phyloP scores from a whole-genome alignment of 2,329 filamentous ascomycete genomes.

The Talaromyces sp. region DNA sequence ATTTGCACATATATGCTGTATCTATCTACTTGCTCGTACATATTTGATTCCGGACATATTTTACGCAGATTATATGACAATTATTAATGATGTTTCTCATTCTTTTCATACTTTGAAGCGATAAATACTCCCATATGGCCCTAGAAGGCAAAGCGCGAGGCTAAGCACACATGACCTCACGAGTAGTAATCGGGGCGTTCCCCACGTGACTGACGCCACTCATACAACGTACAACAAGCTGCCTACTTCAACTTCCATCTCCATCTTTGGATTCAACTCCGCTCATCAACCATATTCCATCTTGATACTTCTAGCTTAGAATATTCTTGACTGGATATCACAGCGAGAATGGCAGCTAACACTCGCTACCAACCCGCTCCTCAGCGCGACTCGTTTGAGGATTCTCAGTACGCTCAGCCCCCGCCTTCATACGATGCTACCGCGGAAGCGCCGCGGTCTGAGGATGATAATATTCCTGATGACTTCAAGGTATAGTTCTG shows the following conservation, averaged over 20 bases:
- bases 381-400: conserved; percentile 81
- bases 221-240: not conserved
- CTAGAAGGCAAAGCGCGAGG: not conserved
- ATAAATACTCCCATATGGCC: not conserved
- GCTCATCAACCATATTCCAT: not conserved
- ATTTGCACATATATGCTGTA: conserved; percentile 11
- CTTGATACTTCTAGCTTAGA: not conserved
- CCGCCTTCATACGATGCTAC: conserved; percentile 62
- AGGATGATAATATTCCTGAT: conserved; percentile 89
- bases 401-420: conserved; percentile 66
- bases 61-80: not conserved
- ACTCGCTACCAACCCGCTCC: conserved; percentile 81
- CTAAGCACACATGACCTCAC: conserved; percentile 11
- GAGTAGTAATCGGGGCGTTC: not conserved
- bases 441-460: conserved; percentile 63
- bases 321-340: not conserved
- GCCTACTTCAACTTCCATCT: not conserved
- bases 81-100: not conserved
- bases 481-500: conserved; percentile 75
- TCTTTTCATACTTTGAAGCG: not conserved
- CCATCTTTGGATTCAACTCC: not conserved
- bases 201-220: conserved; percentile 17
- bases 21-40: not conserved
- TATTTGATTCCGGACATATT: not conserved
- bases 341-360: conserved; percentile 62